Conservation (phyloP, 2,329 filamentous ascomycete species). For the Pyrenochaeta sp. region DNA sequence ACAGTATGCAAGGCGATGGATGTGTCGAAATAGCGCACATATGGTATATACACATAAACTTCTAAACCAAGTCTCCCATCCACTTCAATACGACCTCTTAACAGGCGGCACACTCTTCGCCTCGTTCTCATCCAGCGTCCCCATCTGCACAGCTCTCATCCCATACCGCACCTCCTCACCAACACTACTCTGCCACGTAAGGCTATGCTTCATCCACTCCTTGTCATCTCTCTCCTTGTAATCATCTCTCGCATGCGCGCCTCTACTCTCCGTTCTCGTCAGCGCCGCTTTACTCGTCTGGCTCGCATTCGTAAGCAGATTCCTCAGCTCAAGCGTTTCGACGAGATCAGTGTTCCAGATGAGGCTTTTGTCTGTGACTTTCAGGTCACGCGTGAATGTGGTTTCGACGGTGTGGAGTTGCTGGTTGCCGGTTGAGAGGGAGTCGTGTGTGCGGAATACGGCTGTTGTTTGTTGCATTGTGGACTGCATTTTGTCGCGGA, state of each 20-base stretch:
- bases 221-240: constrained; percentile 54
- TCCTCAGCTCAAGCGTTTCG: constrained; percentile 58
- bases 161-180: constrained; percentile 53
- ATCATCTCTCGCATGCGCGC: constrained; percentile 59
- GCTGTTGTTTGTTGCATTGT: constrained; percentile 58
- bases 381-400: constrained; percentile 47
- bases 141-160: constrained; percentile 53
- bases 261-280: constrained; percentile 56
- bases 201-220: constrained; percentile 58
- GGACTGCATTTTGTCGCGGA: constrained; percentile 56
- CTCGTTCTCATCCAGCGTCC: constrained; percentile 56
- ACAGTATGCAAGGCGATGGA: too few relatives aligned
- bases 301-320: constrained; percentile 57
- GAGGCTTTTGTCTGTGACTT: constrained; percentile 53
- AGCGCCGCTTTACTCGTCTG: constrained; percentile 58
- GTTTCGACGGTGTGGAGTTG: constrained; percentile 47
- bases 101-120: constrained; percentile 50
- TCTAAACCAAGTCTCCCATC: background rate
- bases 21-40: too few relatives aligned
- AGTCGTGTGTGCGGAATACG: constrained; percentile 56
- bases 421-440: constrained; percentile 45
- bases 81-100: constrained; percentile 45
- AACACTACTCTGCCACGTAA: constrained; percentile 55
- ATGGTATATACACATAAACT: background rate
- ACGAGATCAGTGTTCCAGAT: constrained; percentile 62